Evolutionary conservation across 2,329 filamentous ascomycete species (phyloP), one percentile per base, ranked within the genome.

Genomic region (Botrytis porri): DNA sequence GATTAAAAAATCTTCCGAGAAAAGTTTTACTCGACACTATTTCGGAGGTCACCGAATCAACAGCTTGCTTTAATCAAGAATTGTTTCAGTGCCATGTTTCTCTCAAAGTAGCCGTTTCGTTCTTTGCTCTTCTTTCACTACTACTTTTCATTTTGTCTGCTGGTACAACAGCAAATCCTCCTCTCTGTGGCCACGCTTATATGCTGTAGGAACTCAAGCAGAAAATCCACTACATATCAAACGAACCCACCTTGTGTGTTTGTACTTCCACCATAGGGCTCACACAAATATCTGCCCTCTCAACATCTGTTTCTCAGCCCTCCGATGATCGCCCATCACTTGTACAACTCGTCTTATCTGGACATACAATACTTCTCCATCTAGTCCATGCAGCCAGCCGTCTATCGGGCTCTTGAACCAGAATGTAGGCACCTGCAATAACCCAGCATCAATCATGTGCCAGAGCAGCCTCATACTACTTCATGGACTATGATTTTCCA

Each of bases 321-420:
- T 29, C 64, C 64, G 64, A 67, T 57, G 35, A 67, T 67, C 64
- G 64, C 45, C 48, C 48, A 54, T 41, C 22, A 57, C 22, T 5
- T 14, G 64, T 67, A 57, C 16, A 35, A 67, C 64, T 14, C 9
- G 22, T 29, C 39, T 39, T 54, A 29, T 37, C 64, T 54, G 14
- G 10, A 39, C 6, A 41, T 54, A 67, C 48, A 18, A 39, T 57
- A 41, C 45, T 18, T 37, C 45, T 54, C 48, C n/a, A 45, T 32
- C 41, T 39, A 54, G 22, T 22, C 37, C 25, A 48, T 66, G 45
- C 25, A 54, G 16, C 45, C 48, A 54, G 45, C 64, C 64, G 64
- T 67, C 64, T 67, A 54, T 67, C 64, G 64, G 64, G 64, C 64
- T 57, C 64, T 67, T 54, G 45, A 22, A 41, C 64, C 45, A 54